These are phyloP conservation scores for Geoglossum cookeanum DNA, from an alignment of 2,329 filamentous ascomycete species.

Conservation along the genomic window DNA sequence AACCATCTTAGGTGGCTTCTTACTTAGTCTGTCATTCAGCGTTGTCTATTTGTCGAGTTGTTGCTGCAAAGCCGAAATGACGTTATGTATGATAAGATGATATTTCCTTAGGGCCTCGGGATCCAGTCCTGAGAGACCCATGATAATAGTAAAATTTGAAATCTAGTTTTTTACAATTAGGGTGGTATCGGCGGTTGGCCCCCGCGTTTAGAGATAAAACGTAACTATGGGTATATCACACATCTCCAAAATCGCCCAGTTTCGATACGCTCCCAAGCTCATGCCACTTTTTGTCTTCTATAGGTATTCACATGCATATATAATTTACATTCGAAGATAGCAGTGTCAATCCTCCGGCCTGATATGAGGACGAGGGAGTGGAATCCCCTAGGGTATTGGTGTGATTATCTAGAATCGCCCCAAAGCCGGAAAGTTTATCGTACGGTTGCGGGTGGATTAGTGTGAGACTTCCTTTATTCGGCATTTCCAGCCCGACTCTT, in stretches of 20 bases:
- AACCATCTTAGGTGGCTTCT: background rate
- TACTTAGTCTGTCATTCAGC: background rate
- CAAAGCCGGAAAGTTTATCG: background rate
- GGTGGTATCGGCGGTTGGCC: too few species aligned
- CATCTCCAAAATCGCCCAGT: too few species aligned
- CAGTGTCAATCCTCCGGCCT: background rate
- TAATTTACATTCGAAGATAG: background rate
- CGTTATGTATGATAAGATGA: background rate
- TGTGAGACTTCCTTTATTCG: constrained; percentile 59
- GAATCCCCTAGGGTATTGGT: background rate
- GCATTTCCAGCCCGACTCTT: constrained; percentile 78
- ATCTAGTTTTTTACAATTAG: too few species aligned
- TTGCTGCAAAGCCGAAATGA: background rate
- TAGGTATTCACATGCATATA: background rate
- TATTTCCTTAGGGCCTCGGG: background rate
- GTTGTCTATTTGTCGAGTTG: background rate
- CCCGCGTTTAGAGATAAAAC: too few species aligned
- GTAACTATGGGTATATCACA: too few species aligned
- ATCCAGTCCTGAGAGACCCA: background rate
- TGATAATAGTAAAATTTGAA: background rate
- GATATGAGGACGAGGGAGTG: background rate
- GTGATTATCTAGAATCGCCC: background rate
- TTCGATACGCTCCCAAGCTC: too few species aligned
- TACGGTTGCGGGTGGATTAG: constrained; percentile 5
- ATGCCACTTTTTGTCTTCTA: background rate